These are phyloP conservation scores for Aspergillus terreus DNA, from an alignment of 2,329 filamentous ascomycete genomes.

Conservation along the genomic window DNA sequence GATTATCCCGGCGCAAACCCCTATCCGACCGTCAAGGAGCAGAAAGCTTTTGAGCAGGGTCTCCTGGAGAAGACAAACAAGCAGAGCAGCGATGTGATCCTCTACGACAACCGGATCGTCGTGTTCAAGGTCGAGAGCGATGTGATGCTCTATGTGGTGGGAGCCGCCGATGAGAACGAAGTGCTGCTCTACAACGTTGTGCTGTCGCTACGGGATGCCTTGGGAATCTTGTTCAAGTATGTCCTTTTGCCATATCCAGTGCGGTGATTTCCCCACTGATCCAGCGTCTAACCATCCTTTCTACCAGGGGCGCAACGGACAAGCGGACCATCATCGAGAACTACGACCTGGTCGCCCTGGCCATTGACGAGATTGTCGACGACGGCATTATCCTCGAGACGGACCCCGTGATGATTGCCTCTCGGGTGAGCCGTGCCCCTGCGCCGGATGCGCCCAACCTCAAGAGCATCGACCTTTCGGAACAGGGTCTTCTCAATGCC, in stretches of 20 bases:
- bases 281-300: conserved; percentile 14
- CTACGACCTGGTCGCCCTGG: conserved; percentile 91
- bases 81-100: conserved; percentile 90
- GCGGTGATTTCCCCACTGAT: not conserved
- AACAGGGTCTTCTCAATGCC: conserved; percentile 90
- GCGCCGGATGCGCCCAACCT: conserved; percentile 82
- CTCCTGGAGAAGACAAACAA: conserved; percentile 94
- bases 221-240: conserved; percentile 90
- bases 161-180: conserved; percentile 90
- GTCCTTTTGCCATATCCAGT: conserved; percentile 21
- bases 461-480: conserved; percentile 90
- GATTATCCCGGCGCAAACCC: conserved; percentile 66
- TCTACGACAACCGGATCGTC: conserved; percentile 94
- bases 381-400: conserved; percentile 97
- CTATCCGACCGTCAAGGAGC: conserved; percentile 84
- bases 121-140: conserved; percentile 98
- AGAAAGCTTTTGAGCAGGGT: conserved; percentile 96
- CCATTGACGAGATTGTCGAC: conserved; percentile 92
- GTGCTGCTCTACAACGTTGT: conserved; percentile 94
- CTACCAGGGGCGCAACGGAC: conserved; percentile 80
- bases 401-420: conserved; percentile 89
- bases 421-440: conserved; percentile 87
- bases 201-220: conserved; percentile 80
- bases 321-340: conserved; percentile 98
- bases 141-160: conserved; percentile 93